Evolutionary conservation across 2,329 filamentous ascomycete species (phyloP), one percentile per base, ranked within the genome.

Genomic region (Moelleriella libera): DNA sequence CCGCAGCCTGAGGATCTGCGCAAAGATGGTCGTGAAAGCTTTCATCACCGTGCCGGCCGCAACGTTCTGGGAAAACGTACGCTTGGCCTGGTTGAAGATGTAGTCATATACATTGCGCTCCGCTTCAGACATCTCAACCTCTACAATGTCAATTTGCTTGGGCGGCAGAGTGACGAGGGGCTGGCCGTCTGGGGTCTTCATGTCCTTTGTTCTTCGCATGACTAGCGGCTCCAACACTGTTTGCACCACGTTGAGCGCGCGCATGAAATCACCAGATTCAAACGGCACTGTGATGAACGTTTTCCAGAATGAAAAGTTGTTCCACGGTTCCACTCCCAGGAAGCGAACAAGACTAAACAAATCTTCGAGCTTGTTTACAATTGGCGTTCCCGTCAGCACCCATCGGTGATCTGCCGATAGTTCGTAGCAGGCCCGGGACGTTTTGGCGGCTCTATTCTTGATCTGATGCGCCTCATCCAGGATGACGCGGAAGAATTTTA

Each of bases 261-360:
- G 82, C 55, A 96, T 80, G 60, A 94, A 96, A 52, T 98, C 85
- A 54, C 92, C 92, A 0, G 88, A 90, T 63, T 98, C 92, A 53
- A 98, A 98, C 0, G 92, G 92, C 1, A 94, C 83, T 0, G 92
- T 98, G 59, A 98, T 97, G 62, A 98, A 98, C 0, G 92, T 97
- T 61, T 89, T 89, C 92, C 92, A 98, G 67, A 95, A 98, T 0
- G 89, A 95, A 63, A 98, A 98, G 62, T 97, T 97, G 58, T 85
- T 92, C 92, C 92, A 98, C 0, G 92, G 92, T 61, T 97, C 90
- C 4, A 98, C 92, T 48, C 87, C 82, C 9, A 98, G 69, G 65
- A 97, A 98, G 3, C 87, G 81, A 10, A 97, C 87, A 39, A 98
- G 68, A 58, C 87, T 94, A 67, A 96, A 97, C 11, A 98, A 69